Evolutionary conservation across 1,284 basidiomycete species (phyloP).

Genomic region (Apiotrichum sp.): DNA sequence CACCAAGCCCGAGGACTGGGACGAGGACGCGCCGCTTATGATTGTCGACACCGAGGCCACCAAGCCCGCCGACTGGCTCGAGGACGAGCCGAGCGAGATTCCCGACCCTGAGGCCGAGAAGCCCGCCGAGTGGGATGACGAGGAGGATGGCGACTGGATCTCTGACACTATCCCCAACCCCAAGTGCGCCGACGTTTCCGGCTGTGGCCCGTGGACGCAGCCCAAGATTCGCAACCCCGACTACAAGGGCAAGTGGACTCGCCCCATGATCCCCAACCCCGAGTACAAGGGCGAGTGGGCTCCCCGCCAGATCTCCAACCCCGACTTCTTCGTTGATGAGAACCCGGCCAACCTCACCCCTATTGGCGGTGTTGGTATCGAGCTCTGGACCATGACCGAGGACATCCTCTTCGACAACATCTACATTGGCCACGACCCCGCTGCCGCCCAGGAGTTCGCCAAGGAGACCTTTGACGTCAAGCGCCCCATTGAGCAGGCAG

Average conservation of each 20-base stretch:
- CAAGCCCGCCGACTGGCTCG: constrained; percentile 94
- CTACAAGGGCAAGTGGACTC: constrained; percentile 94
- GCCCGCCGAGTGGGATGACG: constrained; percentile 98
- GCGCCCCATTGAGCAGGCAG: constrained; percentile 49
- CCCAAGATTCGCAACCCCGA: constrained; percentile 83
- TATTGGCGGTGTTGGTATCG: constrained; percentile 90
- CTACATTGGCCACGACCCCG: constrained; percentile 80
- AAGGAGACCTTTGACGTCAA: constrained; percentile 80
- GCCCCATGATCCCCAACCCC: constrained; percentile 92
- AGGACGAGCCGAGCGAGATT: constrained; percentile 72
- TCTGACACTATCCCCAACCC: constrained; percentile 83
- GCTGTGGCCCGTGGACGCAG: constrained; percentile 87
- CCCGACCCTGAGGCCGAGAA: constrained; percentile 92
- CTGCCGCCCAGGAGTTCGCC: constrained; percentile 74
- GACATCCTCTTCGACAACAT: constrained; percentile 90
- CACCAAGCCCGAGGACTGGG: constrained; percentile 91
- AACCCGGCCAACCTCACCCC: constrained; percentile 79
- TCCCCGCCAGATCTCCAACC: constrained; percentile 87
- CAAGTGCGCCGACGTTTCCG: constrained; percentile 79
- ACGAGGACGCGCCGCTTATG: constrained; percentile 86
- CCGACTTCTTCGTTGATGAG: constrained; percentile 82
- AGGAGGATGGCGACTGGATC: constrained; percentile 98
- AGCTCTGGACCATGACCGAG: constrained; percentile 98
- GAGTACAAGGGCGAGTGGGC: constrained; percentile 95
- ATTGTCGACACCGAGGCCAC: constrained; percentile 78